Evolutionary conservation across 1,139 yeast species (phyloP).

Genomic region (Kluyveromyces sp.): DNA sequence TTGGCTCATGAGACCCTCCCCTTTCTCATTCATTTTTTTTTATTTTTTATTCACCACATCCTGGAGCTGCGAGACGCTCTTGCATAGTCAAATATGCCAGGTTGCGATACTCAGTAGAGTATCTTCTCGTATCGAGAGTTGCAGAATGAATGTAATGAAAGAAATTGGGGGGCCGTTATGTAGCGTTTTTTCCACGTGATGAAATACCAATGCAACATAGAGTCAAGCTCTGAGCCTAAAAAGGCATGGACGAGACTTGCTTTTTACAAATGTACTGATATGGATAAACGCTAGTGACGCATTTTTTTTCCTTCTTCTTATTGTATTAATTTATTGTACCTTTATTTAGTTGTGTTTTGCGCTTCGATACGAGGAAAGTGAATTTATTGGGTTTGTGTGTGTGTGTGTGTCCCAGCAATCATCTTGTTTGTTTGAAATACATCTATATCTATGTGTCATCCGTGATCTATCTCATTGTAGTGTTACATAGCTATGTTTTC

Average conservation of each 20-base stretch:
- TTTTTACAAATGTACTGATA: conserved; percentile 11
- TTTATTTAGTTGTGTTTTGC: too few species aligned
- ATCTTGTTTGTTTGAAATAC: not conserved
- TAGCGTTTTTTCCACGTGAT: conserved; percentile 40
- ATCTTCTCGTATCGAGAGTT: conserved; percentile 1
- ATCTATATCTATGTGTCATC: not conserved
- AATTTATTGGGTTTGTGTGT: too few species aligned
- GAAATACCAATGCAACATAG: conserved; percentile 80
- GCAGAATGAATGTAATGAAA: not conserved
- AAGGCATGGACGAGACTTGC: conserved; percentile 45
- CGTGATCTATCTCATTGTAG: not conserved
- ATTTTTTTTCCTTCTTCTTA: not conserved
- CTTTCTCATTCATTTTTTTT: conserved; percentile 13
- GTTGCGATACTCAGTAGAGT: conserved; percentile 27
- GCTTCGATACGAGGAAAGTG: too few species aligned
- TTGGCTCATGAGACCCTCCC: conserved; percentile 53
- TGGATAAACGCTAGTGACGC: too few species aligned
- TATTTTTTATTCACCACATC: conserved; percentile 19
- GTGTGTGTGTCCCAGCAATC: too few species aligned
- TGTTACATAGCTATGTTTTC: conserved; percentile 1
- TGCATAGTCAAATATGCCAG: conserved; percentile 72
- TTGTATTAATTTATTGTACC: not conserved
- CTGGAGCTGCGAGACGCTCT: conserved; percentile 17
- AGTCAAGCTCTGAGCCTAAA: conserved; percentile 81
- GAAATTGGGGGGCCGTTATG: conserved; percentile 6